Conservation (phyloP, 208 protist genomes). For the Leishmania guyanensis region DNA sequence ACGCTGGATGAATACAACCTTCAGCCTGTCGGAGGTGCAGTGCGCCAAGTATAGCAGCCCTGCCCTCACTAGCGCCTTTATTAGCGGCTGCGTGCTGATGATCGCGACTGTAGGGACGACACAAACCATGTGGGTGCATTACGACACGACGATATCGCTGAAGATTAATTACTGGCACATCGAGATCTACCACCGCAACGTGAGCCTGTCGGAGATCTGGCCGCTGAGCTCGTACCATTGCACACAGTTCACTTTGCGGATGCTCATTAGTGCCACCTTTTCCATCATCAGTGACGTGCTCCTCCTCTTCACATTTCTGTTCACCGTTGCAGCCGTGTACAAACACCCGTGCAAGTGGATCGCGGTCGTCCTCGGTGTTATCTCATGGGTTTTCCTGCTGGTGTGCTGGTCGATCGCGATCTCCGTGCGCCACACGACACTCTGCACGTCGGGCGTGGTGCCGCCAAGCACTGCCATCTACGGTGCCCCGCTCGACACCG, state of each 20-base stretch:
- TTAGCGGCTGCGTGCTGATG: conserved; percentile 26
- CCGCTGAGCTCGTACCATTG: conserved; percentile 42
- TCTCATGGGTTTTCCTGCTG: conserved; percentile 39
- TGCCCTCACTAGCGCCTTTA: conserved; percentile 21
- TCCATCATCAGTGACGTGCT: conserved; percentile 48
- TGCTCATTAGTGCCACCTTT: conserved; percentile 39
- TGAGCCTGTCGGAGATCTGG: conserved; percentile 39
- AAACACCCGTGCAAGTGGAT: conserved; percentile 36
- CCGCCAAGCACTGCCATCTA: neutral
- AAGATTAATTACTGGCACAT: conserved; percentile 57
- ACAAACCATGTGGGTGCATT: conserved; percentile 52
- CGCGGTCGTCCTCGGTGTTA: conserved; percentile 28
- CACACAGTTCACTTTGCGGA: conserved; percentile 28
- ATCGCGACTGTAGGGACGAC: conserved; percentile 45
- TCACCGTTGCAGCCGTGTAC: conserved; percentile 48
- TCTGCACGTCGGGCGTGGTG: conserved; percentile 31
- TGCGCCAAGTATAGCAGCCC: conserved; percentile 13
- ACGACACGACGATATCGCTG: conserved; percentile 30
- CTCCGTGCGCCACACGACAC: conserved; percentile 40
- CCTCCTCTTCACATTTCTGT: conserved; percentile 37
- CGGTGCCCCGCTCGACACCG: conserved; percentile 23
- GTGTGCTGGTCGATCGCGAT: conserved; percentile 49
- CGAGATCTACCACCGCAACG: conserved; percentile 36
- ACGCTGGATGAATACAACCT: conserved; percentile 37
- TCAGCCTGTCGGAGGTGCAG: conserved; percentile 29